These are phyloP conservation scores for Alternaria metachromatica DNA, from an alignment of 2,329 filamentous ascomycete species.

Conservation along the genomic window DNA sequence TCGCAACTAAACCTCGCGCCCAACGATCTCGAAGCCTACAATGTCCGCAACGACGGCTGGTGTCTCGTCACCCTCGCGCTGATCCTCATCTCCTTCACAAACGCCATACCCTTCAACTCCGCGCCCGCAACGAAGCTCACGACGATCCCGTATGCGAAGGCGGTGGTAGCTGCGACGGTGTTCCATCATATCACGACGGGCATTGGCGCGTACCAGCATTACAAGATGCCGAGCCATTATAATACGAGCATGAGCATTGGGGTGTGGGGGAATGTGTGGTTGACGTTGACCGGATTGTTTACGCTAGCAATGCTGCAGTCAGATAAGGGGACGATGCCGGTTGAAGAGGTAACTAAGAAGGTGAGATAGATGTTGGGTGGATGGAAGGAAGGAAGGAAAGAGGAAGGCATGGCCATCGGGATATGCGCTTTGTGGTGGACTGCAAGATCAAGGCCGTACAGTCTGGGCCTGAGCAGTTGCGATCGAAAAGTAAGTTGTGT, in stretches of 20 bases:
- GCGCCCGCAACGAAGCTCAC: conserved; percentile 3
- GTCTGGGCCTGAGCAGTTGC: not conserved
- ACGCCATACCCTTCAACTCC: conserved; percentile 24
- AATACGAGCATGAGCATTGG: conserved; percentile 35
- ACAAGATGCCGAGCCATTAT: conserved; percentile 32
- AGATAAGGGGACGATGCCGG: conserved; percentile 9
- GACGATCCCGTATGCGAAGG: conserved; percentile 25
- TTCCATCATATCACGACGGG: conserved; percentile 33
- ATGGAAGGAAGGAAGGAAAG: too few relatives aligned
- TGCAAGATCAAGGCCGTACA: not conserved
- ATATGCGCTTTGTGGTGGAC: not conserved
- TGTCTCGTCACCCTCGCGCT: conserved; percentile 34
- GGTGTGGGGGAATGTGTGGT: conserved; percentile 35
- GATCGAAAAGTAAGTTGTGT: not conserved
- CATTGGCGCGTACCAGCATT: conserved; percentile 33
- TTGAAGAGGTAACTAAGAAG: conserved; percentile 22
- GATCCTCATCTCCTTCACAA: conserved; percentile 30
- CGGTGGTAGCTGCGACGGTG: conserved; percentile 29
- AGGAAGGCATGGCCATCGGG: not conserved
- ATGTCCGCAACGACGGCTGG: conserved; percentile 34
- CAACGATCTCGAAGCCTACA: conserved; percentile 36
- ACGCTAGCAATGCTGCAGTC: conserved; percentile 19
- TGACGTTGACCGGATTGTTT: conserved; percentile 25
- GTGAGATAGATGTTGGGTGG: conserved; percentile 1
- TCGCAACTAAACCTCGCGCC: conserved; percentile 27